Evolutionary conservation across 495 filamentous ascomycete genomes (phyloP).

Genomic region (Astrothelium macrocarpum): DNA sequence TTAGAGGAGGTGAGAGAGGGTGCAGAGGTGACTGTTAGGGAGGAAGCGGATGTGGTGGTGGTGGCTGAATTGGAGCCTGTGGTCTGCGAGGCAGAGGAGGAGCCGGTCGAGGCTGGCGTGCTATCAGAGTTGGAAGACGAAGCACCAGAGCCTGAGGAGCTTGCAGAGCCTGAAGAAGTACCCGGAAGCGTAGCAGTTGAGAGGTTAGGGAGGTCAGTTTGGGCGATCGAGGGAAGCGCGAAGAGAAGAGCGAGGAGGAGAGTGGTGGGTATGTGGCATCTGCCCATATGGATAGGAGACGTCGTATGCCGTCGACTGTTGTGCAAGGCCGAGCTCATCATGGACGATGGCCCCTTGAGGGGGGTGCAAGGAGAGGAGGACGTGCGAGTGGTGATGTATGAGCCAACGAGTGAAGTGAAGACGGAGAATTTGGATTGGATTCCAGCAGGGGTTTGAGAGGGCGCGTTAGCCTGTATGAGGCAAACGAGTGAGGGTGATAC

Average conservation of each 20-base stretch:
- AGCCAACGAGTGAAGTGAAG: neutral
- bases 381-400: neutral
- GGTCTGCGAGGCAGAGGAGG: conserved; percentile 4
- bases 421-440: neutral
- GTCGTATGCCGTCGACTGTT: neutral
- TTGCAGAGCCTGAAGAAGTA: neutral
- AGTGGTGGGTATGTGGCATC: neutral
- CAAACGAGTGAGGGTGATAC: conserved; percentile 4
- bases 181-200: neutral
- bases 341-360: neutral
- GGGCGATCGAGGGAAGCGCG: neutral
- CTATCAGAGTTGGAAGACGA: neutral
- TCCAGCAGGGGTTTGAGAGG: neutral
- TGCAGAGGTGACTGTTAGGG: conserved; percentile 4
- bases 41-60: neutral
- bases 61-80: conserved; percentile 1
- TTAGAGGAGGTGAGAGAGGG: conserved; percentile 22
- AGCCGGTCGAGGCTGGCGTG: conserved; percentile 4
- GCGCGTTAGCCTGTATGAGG: neutral
- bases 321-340: neutral
- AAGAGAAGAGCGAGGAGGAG: neutral
- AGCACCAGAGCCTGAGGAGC: neutral
- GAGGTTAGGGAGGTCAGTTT: conserved; percentile 7
- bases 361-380: neutral
- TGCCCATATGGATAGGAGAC: neutral